Conservation (phyloP, 495 filamentous ascomycete species). For the Trichoderma reesei region DNA sequence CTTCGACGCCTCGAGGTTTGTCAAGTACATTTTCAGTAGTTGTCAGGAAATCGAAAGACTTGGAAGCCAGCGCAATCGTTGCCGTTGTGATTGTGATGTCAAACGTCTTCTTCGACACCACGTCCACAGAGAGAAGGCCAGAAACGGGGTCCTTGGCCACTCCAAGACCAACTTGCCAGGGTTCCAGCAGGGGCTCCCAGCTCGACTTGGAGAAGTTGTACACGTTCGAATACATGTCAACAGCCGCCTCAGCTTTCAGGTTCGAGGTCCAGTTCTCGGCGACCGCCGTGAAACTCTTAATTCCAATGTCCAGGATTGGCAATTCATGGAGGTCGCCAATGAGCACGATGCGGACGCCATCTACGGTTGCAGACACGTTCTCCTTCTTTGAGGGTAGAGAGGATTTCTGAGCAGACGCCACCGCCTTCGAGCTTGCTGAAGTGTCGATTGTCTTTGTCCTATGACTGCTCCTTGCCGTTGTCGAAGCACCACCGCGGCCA, state of each 20-base stretch:
- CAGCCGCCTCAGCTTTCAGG: conserved; percentile 74
- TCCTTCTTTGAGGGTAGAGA: conserved; percentile 43
- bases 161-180: conserved; percentile 89
- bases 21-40: conserved; percentile 87
- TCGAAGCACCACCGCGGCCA: conserved; percentile 20
- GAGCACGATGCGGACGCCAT: conserved; percentile 84
- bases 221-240: conserved; percentile 90
- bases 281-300: conserved; percentile 77
- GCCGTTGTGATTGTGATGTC: conserved; percentile 90
- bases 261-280: conserved; percentile 85
- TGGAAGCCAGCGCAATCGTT: conserved; percentile 84
- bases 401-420: conserved; percentile 12
- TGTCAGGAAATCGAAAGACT: conserved; percentile 82
- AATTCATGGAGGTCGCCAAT: conserved; percentile 95
- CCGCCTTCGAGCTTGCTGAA: conserved; percentile 14
- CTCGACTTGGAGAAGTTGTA: conserved; percentile 99
- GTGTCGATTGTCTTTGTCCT: conserved; percentile 49
- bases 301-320: conserved; percentile 85
- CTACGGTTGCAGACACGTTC: conserved; percentile 71
- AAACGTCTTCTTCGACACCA: conserved; percentile 78
- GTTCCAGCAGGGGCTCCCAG: conserved; percentile 94
- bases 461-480: not conserved
- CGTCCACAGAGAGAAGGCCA: conserved; percentile 69
- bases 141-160: conserved; percentile 69
- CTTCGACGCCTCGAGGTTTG: conserved; percentile 84